phyloP scores from a whole-genome alignment of 768 basidiomycete genomes.

The Mycena olivaceomarginata region DNA sequence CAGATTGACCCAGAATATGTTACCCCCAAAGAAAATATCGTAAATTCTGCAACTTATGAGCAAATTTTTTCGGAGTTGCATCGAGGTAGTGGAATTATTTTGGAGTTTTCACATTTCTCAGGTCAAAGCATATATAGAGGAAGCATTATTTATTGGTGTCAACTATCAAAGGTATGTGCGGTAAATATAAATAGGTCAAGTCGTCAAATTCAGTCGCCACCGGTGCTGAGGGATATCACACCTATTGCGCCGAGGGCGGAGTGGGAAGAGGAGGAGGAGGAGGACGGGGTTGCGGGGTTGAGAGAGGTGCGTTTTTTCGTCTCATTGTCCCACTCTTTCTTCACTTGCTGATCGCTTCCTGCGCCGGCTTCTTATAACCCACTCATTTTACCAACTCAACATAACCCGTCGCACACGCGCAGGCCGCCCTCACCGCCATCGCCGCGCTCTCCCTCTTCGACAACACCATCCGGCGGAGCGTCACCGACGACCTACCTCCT shows the following conservation, averaged over 20 bases:
- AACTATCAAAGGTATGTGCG: too few species aligned
- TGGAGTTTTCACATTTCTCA: too few species aligned
- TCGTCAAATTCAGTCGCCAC: too few species aligned
- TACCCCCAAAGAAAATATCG: too few species aligned
- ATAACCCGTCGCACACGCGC: not conserved
- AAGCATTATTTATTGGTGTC: too few species aligned
- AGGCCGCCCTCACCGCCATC: conserved; percentile 84
- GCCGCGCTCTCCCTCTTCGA: conserved; percentile 86
- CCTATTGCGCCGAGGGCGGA: conserved; percentile 59
- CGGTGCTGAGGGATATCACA: conserved; percentile 71
- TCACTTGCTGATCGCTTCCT: not conserved
- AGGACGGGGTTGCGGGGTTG: conserved; percentile 68
- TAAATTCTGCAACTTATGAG: too few species aligned
- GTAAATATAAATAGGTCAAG: too few species aligned
- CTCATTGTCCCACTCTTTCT: too few species aligned
- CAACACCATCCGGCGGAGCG: conserved; percentile 81
- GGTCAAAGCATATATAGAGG: too few species aligned
- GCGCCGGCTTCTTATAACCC: not conserved
- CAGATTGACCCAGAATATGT: too few species aligned
- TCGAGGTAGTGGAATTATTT: too few species aligned
- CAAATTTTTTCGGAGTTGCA: too few species aligned
- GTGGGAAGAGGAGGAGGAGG: conserved; percentile 84
- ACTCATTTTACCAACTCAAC: not conserved
- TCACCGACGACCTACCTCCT: conserved; percentile 78
- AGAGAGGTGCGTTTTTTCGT: conserved; percentile 72